Evolutionary conservation across 2,329 filamentous ascomycete species (phyloP).

Genomic region (Cadophora sp.): DNA sequence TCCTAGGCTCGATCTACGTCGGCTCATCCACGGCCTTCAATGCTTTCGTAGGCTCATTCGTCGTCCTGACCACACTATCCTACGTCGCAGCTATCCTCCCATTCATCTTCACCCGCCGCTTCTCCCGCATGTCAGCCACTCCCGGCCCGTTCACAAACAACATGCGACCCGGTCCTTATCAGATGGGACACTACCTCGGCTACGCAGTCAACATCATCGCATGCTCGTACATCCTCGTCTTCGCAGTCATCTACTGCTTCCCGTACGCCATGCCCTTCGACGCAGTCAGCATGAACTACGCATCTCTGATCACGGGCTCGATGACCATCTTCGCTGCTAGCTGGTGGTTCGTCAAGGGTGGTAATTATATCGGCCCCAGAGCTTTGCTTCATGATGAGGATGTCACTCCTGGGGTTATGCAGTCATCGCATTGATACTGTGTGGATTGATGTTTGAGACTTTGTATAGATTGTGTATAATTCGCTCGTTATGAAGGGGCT

Average conservation of each 20-base stretch:
- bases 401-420: background rate
- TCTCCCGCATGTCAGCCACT: constrained; percentile 20
- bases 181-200: constrained; percentile 55
- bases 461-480: background rate
- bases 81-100: constrained; percentile 70
- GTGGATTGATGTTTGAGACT: background rate
- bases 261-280: constrained; percentile 55
- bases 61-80: constrained; percentile 60
- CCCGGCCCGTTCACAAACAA: constrained; percentile 39
- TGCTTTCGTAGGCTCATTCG: constrained; percentile 67
- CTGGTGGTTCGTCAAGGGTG: constrained; percentile 51
- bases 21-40: constrained; percentile 71
- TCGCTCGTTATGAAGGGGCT: too few species aligned
- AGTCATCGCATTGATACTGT: background rate
- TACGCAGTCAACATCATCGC: constrained; percentile 59
- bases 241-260: constrained; percentile 70
- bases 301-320: constrained; percentile 53
- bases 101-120: constrained; percentile 55
- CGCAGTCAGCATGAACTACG: constrained; percentile 60
- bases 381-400: constrained; percentile 24
- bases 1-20: constrained; percentile 69
- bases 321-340: constrained; percentile 49
- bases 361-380: constrained; percentile 39
- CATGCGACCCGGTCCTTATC: constrained; percentile 64
- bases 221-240: constrained; percentile 64